Evolutionary conservation across 2,329 filamentous ascomycete genomes (phyloP).

Genomic region (Fusarium devonianum): DNA sequence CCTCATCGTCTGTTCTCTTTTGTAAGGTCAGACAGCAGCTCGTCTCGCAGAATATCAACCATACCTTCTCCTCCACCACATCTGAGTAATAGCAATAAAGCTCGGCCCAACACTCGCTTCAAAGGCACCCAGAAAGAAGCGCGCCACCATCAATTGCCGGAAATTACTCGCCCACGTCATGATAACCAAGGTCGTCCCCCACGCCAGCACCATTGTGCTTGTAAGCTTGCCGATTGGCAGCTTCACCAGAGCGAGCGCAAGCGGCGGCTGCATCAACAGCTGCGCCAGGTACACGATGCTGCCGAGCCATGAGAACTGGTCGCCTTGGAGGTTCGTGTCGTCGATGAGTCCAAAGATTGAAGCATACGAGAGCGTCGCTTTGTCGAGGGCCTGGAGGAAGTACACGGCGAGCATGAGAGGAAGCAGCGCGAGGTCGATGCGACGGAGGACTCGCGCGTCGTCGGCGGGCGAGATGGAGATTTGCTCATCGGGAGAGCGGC

Average conservation of each 20-base stretch:
- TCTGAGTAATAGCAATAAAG: constrained; percentile 65
- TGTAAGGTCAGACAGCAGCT: constrained; percentile 9
- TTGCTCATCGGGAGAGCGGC: constrained; percentile 45
- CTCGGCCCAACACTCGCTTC: constrained; percentile 58
- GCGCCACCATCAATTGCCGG: constrained; percentile 55
- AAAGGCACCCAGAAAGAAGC: constrained; percentile 65
- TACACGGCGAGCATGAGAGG: constrained; percentile 64
- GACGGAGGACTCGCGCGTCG: constrained; percentile 46
- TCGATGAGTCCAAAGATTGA: constrained; percentile 69
- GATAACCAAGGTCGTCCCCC: constrained; percentile 59
- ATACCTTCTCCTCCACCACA: constrained; percentile 65
- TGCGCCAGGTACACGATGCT: constrained; percentile 68
- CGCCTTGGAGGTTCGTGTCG: constrained; percentile 62
- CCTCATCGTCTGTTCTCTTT: constrained; percentile 62
- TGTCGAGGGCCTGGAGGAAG: constrained; percentile 69
- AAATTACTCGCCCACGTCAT: constrained; percentile 63
- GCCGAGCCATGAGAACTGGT: constrained; percentile 67
- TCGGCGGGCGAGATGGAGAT: constrained; percentile 46
- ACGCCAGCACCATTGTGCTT: constrained; percentile 62
- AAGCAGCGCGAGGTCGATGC: constrained; percentile 52
- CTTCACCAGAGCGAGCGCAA: constrained; percentile 65
- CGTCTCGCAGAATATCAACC: neutral
- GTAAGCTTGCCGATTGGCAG: constrained; percentile 68
- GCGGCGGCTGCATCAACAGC: constrained; percentile 63
- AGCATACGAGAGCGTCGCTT: constrained; percentile 66